These are phyloP conservation scores for Westerdykella ornata DNA, from an alignment of 2,329 filamentous ascomycete genomes.

Conservation along the genomic window DNA sequence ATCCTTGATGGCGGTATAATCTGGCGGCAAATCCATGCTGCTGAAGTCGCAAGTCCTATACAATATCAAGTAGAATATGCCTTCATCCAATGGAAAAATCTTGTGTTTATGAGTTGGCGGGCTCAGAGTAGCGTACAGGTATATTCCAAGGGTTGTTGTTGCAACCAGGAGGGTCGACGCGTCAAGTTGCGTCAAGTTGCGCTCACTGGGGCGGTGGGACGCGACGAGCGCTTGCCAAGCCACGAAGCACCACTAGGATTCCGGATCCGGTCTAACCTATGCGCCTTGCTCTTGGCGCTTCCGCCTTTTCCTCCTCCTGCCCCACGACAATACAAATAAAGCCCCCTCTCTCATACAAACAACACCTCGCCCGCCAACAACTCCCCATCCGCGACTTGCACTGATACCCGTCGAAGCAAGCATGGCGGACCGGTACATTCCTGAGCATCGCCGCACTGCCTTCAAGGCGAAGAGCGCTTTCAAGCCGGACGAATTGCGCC, in stretches of 20 bases:
- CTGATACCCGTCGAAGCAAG: slow-evolving; percentile 33
- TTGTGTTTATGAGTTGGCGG: too few relatives aligned
- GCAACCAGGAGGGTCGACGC: not conserved
- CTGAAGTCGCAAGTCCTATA: not conserved
- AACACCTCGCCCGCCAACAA: slow-evolving; percentile 14
- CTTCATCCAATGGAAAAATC: too few relatives aligned
- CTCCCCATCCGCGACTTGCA: slow-evolving; percentile 11
- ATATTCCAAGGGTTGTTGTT: not conserved
- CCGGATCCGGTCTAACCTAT: slow-evolving; percentile 6
- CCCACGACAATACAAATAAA: slow-evolving; percentile 26
- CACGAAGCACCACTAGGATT: slow-evolving; percentile 4
- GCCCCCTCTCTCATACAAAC: slow-evolving; percentile 30
- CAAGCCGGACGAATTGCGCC: slow-evolving; percentile 97
- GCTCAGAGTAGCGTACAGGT: not conserved
- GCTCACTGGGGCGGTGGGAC: too few relatives aligned
- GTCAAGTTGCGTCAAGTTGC: not conserved
- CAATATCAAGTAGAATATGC: too few relatives aligned
- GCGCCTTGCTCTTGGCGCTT: slow-evolving; percentile 25
- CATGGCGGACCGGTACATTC: slow-evolving; percentile 99
- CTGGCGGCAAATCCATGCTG: slow-evolving; percentile 13
- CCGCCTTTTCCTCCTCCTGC: slow-evolving; percentile 32
- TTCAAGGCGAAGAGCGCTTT: slow-evolving; percentile 99
- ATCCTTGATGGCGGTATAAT: slow-evolving; percentile 42
- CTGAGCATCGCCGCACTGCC: slow-evolving; percentile 96
- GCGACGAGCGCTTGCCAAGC: not conserved